A percentile compares a stretch with the other conserved stretches of the same genome.
Conservation (phyloP, 768 basidiomycete genomes). For the Leucogyrophana mollusca region DNA sequence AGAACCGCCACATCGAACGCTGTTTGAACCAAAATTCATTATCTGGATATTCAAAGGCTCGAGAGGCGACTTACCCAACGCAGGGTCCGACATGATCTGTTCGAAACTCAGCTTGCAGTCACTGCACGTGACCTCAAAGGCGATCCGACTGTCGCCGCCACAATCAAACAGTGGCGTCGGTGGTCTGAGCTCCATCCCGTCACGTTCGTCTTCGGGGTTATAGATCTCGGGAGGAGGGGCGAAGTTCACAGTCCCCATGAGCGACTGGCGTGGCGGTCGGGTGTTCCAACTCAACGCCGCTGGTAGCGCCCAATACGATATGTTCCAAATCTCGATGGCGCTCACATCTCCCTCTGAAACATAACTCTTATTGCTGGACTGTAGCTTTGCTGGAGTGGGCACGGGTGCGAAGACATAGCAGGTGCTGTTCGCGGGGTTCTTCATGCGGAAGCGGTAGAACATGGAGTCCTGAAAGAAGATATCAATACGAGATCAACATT, state of each 20-base stretch:
- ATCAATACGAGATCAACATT: too few species aligned
- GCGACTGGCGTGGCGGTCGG: constrained; percentile 11
- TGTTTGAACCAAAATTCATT: background rate
- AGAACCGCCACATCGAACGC: too few species aligned
- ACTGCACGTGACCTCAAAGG: constrained; percentile 14
- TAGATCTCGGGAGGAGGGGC: constrained; percentile 4
- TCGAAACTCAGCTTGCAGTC: constrained; percentile 14
- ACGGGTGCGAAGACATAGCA: constrained; percentile 18
- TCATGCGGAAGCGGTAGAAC: constrained; percentile 17
- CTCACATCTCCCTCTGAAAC: constrained; percentile 11
- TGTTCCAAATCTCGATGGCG: constrained; percentile 18
- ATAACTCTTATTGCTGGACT: constrained; percentile 11
- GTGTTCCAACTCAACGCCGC: constrained; percentile 15
- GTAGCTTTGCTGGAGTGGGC: constrained; percentile 8
- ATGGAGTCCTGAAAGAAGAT: constrained; percentile 15
- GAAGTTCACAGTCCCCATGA: constrained; percentile 14
- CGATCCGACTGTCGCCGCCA: constrained; percentile 5
- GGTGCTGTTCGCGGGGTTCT: constrained; percentile 9
- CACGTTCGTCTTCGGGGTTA: background rate
- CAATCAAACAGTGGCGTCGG: constrained; percentile 12
- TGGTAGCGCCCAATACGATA: constrained; percentile 6
- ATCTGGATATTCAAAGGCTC: background rate
- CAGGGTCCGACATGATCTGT: constrained; percentile 15
- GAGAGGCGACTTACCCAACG: constrained; percentile 11
- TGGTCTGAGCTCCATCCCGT: constrained; percentile 7